Evolutionary conservation across 306 rosid species (phyloP).

Genomic region (Trichosanthes truncata): DNA sequence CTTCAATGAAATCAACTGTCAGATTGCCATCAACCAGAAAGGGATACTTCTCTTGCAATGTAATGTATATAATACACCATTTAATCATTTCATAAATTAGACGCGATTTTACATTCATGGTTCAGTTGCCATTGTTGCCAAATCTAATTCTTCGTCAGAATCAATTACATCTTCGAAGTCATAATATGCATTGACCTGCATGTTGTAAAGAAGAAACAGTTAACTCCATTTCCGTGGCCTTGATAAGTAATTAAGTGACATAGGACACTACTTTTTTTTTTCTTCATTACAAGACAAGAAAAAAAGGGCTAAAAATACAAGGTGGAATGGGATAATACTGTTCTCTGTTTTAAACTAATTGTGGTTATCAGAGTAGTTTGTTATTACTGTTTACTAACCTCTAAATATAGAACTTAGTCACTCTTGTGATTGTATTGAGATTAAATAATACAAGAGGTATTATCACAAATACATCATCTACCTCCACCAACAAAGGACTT

Average conservation of each 20-base stretch:
- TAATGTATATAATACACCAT: not conserved
- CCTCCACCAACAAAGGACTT: not conserved
- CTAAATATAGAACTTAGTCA: too few relatives aligned
- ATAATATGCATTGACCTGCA: constrained; percentile 61
- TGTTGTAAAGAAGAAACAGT: not conserved
- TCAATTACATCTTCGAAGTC: constrained; percentile 63
- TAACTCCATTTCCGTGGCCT: not conserved
- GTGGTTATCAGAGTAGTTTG: too few relatives aligned
- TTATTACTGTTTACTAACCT: too few relatives aligned
- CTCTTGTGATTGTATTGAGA: too few relatives aligned
- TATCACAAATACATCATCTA: too few relatives aligned
- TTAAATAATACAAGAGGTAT: too few relatives aligned
- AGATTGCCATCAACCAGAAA: not conserved
- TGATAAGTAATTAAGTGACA: not conserved
- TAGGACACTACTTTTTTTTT: not conserved
- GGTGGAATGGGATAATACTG: not conserved
- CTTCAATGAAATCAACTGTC: not conserved
- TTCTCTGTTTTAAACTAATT: too few relatives aligned
- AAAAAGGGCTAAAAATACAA: not conserved
- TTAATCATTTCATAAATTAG: not conserved
- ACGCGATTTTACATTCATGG: not conserved
- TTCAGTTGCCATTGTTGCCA: constrained; percentile 66
- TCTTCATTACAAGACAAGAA: not conserved
- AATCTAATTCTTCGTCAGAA: constrained; percentile 78
- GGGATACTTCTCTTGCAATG: not conserved